Conservation (phyloP, 768 basidiomycete species). For the Mycena venus region DNA sequence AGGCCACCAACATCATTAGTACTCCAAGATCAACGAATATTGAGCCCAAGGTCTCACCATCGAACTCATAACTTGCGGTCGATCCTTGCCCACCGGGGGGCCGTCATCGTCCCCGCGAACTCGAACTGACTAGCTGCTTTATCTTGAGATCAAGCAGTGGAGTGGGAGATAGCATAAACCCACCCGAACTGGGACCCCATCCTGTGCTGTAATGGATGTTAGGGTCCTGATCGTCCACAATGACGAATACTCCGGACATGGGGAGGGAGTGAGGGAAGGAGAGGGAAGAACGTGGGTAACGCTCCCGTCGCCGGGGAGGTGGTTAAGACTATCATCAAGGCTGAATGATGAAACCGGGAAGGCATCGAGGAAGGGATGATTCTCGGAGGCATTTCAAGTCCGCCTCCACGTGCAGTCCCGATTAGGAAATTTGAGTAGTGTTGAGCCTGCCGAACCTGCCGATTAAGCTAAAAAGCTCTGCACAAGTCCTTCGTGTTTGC, state of each 20-base stretch:
- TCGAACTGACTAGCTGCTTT: neutral
- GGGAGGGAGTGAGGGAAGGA: neutral
- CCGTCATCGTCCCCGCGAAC: neutral
- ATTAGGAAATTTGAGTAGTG: too few species aligned
- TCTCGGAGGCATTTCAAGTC: neutral
- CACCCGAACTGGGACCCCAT: neutral
- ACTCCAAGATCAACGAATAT: neutral
- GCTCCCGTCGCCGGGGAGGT: neutral
- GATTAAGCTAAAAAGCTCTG: too few species aligned
- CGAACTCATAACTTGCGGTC: neutral
- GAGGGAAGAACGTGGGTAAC: neutral
- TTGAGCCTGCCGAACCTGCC: too few species aligned
- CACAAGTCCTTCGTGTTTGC: too few species aligned
- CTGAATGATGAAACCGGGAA: neutral
- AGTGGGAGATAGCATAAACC: neutral
- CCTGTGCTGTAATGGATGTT: neutral
- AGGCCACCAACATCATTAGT: too few species aligned
- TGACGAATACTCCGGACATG: slow-evolving; percentile 15
- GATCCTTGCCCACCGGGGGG: slow-evolving; percentile 6
- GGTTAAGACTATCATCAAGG: neutral
- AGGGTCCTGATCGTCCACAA: slow-evolving; percentile 15
- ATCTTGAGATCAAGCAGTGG: neutral
- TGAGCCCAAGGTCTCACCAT: neutral
- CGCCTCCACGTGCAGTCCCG: too few species aligned
- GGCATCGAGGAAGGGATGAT: neutral